These are phyloP conservation scores for Calycina marina DNA, from an alignment of 2,329 filamentous ascomycete species.

Conservation along the genomic window DNA sequence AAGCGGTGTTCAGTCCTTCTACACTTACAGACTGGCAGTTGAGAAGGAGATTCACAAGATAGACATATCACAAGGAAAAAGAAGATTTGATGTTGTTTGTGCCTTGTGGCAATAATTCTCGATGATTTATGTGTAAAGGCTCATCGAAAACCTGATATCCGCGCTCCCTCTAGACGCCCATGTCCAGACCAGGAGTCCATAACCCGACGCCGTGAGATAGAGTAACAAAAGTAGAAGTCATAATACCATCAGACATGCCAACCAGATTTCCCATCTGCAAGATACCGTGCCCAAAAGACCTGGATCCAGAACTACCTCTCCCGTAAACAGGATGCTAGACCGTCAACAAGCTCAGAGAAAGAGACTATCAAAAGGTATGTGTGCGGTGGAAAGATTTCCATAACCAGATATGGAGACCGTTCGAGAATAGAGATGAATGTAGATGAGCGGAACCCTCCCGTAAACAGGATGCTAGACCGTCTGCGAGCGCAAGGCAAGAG, in stretches of 20 bases:
- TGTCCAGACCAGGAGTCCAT: conserved; percentile 3
- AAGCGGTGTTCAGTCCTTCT: no score
- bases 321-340: conserved; percentile 26
- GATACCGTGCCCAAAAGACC: conserved; percentile 10
- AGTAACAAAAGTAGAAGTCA: conserved; percentile 1
- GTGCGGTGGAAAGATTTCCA: conserved; percentile 5
- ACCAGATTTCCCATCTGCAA: conserved; percentile 10
- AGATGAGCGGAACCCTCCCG: conserved; percentile 22
- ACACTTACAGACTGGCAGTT: no score
- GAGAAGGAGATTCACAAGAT: no score
- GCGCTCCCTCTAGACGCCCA: conserved; percentile 3
- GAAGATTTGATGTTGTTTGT: no score
- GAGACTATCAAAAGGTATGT: conserved; percentile 24
- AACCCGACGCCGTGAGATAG: conserved; percentile 4
- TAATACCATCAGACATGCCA: neutral
- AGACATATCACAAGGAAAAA: no score
- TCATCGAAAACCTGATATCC: neutral
- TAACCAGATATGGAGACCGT: conserved; percentile 11
- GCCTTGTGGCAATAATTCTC: neutral
- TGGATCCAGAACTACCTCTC: conserved; percentile 16
- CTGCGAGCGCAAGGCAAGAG: conserved; percentile 13
- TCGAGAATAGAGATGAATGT: conserved; percentile 5
- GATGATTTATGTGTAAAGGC: neutral
- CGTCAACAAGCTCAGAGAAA: no score
- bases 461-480: conserved; percentile 25